Evolutionary conservation across 2,329 filamentous ascomycete species (phyloP).

Genomic region (Monosporascus sp.): DNA sequence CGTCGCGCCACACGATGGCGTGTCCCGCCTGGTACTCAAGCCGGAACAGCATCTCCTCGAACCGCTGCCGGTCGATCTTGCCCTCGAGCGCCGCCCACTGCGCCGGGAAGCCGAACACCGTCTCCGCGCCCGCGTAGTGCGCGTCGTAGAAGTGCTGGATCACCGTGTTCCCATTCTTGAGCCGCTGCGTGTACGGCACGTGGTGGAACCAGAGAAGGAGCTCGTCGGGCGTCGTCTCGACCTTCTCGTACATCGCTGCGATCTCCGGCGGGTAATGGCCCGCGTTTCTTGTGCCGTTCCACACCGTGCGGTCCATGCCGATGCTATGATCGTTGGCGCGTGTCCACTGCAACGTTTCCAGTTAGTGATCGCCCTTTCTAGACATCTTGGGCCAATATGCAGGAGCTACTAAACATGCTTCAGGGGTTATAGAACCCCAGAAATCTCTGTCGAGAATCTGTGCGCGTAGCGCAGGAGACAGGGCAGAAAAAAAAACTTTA

Average conservation of each 20-base stretch:
- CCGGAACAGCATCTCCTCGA: slow-evolving; percentile 51
- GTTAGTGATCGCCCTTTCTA: too few relatives aligned
- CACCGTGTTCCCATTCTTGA: slow-evolving; percentile 58
- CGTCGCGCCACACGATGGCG: slow-evolving; percentile 64
- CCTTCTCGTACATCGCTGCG: slow-evolving; percentile 51
- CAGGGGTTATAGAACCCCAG: too few relatives aligned
- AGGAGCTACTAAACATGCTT: too few relatives aligned
- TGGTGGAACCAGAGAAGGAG: slow-evolving; percentile 72
- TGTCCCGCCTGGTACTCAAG: slow-evolving; percentile 64
- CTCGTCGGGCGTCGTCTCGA: slow-evolving; percentile 61
- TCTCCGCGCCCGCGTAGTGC: slow-evolving; percentile 49
- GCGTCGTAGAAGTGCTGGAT: slow-evolving; percentile 52
- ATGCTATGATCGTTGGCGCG: slow-evolving; percentile 54
- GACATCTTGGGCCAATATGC: too few relatives aligned
- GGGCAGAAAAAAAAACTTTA: too few relatives aligned
- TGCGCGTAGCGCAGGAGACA: too few relatives aligned
- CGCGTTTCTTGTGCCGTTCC: slow-evolving; percentile 60
- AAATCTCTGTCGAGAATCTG: too few relatives aligned
- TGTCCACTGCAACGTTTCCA: slow-evolving; percentile 52
- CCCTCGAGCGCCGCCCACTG: slow-evolving; percentile 51
- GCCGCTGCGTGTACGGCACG: slow-evolving; percentile 58
- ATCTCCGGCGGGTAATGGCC: slow-evolving; percentile 63
- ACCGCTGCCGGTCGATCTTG: slow-evolving; percentile 56
- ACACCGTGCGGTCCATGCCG: slow-evolving; percentile 67
- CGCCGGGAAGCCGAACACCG: slow-evolving; percentile 51